Evolutionary conservation across 805 yeast genomes (phyloP).

Genomic region (Blastobotrys terrestris): DNA sequence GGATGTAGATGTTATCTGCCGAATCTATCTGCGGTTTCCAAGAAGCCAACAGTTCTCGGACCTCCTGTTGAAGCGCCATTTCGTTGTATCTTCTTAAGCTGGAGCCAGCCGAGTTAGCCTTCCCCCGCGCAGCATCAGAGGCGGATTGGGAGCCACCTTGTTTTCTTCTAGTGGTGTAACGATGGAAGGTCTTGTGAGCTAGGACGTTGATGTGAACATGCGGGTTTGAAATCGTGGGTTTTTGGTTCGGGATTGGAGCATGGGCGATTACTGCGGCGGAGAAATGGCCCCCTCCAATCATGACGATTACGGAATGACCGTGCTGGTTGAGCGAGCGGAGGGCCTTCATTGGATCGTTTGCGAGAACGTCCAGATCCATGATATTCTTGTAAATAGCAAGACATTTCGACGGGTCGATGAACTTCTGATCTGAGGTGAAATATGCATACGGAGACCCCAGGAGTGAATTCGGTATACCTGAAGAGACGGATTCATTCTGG

Average conservation of each 20-base stretch:
- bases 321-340: constrained; percentile 36
- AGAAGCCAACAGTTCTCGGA: constrained; percentile 54
- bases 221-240: constrained; percentile 56
- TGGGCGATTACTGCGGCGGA: constrained; percentile 92
- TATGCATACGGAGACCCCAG: constrained; percentile 58
- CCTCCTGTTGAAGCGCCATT: constrained; percentile 70
- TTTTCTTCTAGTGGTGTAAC: constrained; percentile 92
- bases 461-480: neutral
- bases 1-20: constrained; percentile 66
- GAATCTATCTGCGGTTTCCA: constrained; percentile 57
- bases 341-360: constrained; percentile 44
- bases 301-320: constrained; percentile 62
- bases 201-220: constrained; percentile 36
- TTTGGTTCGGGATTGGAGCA: constrained; percentile 39
- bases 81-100: constrained; percentile 85
- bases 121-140: constrained; percentile 85
- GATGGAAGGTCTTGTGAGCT: constrained; percentile 80
- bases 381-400: constrained; percentile 65
- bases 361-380: constrained; percentile 38
- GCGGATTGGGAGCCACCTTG: constrained; percentile 98
- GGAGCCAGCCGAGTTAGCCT: constrained; percentile 95
- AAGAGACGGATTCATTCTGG: constrained; percentile 5
- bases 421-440: constrained; percentile 41
- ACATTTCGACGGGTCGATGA: constrained; percentile 43
- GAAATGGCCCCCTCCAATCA: constrained; percentile 98